phyloP scores from a whole-genome alignment of 345 rosid species.

The Populus simonii region DNA sequence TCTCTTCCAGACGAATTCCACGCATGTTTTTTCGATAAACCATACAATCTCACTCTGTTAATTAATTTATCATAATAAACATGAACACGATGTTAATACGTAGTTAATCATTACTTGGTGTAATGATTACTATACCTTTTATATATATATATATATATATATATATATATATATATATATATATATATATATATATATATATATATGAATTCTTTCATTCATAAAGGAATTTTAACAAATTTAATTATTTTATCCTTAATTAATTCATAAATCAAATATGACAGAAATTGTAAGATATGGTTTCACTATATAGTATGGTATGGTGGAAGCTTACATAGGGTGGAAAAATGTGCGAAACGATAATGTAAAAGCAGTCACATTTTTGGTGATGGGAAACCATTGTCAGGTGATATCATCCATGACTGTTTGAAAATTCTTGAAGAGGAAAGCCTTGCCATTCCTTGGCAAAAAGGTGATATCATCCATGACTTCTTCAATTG shows the following conservation, averaged over 20 bases:
- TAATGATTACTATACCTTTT: no score
- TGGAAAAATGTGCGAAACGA: conserved; percentile 79
- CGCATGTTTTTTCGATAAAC: background rate
- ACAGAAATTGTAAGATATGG: conserved; percentile 76
- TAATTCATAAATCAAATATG: conserved; percentile 36
- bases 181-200: no score
- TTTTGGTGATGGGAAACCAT: conserved; percentile 64
- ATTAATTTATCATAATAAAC: background rate
- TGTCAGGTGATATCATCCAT: conserved; percentile 55
- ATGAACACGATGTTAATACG: no score
- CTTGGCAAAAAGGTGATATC: conserved; percentile 94
- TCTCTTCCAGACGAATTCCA: background rate
- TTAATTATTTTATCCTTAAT: no score
- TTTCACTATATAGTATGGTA: conserved; percentile 50
- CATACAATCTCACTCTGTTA: background rate
- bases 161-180: no score
- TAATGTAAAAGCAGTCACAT: conserved; percentile 66
- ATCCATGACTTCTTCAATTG: no score
- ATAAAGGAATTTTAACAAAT: no score
- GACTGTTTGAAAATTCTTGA: conserved; percentile 67
- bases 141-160: no score
- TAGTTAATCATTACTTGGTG: background rate
- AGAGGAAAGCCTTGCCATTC: conserved; percentile 73
- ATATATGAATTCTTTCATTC: no score
- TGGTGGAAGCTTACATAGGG: conserved; percentile 87